A percentile compares a stretch with the other conserved stretches of the same genome.
These are phyloP conservation scores for Ceratobasidium sp. DNA, from an alignment of 1,284 basidiomycete genomes.

Conservation along the genomic window DNA sequence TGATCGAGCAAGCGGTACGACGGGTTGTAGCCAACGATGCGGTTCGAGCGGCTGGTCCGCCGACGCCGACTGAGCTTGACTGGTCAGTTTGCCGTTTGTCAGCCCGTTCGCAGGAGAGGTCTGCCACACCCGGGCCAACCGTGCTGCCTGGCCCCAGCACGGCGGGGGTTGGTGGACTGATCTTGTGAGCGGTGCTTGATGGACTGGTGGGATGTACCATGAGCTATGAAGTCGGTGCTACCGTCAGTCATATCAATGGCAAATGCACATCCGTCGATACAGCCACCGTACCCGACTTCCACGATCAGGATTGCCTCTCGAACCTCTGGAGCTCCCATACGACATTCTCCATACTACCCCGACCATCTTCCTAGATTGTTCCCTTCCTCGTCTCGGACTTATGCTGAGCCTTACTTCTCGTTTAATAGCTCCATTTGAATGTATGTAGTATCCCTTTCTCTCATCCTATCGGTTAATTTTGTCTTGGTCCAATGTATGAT, in stretches of 20 bases:
- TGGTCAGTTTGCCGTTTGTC: neutral
- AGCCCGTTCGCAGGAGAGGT: neutral
- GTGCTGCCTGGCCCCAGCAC: conserved; percentile 33
- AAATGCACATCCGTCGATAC: too few species aligned
- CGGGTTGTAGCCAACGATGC: neutral
- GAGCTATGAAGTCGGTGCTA: neutral
- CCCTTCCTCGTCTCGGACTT: too few species aligned
- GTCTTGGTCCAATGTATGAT: too few species aligned
- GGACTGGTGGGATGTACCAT: neutral
- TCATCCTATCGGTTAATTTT: too few species aligned
- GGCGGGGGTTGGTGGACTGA: conserved; percentile 21
- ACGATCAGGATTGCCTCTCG: too few species aligned
- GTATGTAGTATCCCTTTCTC: too few species aligned
- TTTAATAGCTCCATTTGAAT: too few species aligned
- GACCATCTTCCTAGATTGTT: too few species aligned
- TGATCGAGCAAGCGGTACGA: neutral
- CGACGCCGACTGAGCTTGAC: neutral
- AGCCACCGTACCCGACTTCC: too few species aligned
- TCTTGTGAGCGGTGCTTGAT: neutral
- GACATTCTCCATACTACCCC: too few species aligned
- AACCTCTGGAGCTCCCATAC: too few species aligned
- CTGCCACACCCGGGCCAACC: conserved; percentile 27
- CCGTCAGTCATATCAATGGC: neutral
- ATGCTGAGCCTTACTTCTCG: too few species aligned
- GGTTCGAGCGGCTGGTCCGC: conserved; percentile 11